Percentiles rank a stretch among this genome's conserved stretches.
phyloP scores from a whole-genome alignment of 345 rosid species.

The Brassica nigra region DNA sequence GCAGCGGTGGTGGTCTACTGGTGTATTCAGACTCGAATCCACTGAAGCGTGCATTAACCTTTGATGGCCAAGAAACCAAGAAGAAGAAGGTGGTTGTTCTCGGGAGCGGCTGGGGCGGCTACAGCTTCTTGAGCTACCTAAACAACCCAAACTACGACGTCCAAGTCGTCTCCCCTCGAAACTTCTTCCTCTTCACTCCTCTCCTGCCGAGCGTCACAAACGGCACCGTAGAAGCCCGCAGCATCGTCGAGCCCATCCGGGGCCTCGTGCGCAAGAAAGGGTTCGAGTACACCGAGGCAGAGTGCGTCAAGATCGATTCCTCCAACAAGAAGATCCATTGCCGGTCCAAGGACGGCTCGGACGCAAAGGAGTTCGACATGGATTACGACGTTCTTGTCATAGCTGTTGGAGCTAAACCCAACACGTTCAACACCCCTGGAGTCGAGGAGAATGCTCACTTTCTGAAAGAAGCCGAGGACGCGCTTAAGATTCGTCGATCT shows the following conservation, averaged over 20 bases:
- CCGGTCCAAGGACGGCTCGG: conserved; percentile 45
- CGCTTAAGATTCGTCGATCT: conserved; percentile 57
- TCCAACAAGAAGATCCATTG: conserved; percentile 57
- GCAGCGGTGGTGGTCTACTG: conserved; percentile 60
- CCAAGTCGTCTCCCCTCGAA: conserved; percentile 74
- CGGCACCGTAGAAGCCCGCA: conserved; percentile 88
- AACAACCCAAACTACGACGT: conserved; percentile 62
- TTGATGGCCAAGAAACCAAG: conserved; percentile 29
- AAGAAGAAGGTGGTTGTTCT: conserved; percentile 80
- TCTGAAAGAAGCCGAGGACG: conserved; percentile 83
- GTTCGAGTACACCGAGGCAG: conserved; percentile 64
- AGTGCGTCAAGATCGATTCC: conserved; percentile 66
- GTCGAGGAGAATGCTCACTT: conserved; percentile 70
- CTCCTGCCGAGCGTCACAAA: conserved; percentile 74
- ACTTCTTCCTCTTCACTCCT: conserved; percentile 86
- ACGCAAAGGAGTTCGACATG: conserved; percentile 56
- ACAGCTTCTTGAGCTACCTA: conserved; percentile 64
- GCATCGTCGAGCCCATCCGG: conserved; percentile 80
- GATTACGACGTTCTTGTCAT: conserved; percentile 72
- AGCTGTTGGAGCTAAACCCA: conserved; percentile 70
- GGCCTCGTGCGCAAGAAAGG: conserved; percentile 64
- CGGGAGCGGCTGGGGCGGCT: conserved; percentile 85
- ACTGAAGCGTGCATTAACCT: conserved; percentile 9
- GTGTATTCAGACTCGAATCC: conserved; percentile 51
- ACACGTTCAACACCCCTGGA: conserved; percentile 85